Conservation (phyloP, 441 rosid genomes). For the Sinapis alba region DNA sequence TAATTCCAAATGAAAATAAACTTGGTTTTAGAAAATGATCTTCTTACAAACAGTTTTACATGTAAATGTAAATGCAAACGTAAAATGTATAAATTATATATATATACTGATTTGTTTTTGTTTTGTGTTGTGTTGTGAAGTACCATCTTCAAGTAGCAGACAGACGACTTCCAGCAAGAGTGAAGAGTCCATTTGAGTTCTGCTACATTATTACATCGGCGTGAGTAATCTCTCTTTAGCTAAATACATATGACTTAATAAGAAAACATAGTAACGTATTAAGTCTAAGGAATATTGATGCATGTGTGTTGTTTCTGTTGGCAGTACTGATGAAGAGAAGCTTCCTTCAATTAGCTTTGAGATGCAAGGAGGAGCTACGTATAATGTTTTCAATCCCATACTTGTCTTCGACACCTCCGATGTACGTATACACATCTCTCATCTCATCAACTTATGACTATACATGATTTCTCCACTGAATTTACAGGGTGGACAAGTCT, state of each 20-base stretch:
- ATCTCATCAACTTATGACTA: not conserved
- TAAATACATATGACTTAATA: not conserved
- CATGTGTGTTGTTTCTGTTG: constrained; percentile 12
- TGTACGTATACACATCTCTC: constrained; percentile 27
- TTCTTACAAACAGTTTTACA: not conserved
- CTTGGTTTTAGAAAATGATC: not conserved
- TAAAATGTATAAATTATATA: not conserved
- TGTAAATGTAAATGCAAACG: not conserved
- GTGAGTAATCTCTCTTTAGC: not conserved
- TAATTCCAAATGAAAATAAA: not conserved
- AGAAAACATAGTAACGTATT: constrained; percentile 1
- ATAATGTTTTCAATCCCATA: constrained; percentile 32
- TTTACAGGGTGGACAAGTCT: constrained; percentile 49
- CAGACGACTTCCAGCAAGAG: constrained; percentile 40
- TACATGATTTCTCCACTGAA: constrained; percentile 1
- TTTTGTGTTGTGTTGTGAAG: constrained; percentile 46
- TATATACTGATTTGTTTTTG: not conserved
- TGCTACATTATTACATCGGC: constrained; percentile 53
- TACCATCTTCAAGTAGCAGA: constrained; percentile 52
- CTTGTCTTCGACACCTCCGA: constrained; percentile 26
- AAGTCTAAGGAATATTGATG: constrained; percentile 1
- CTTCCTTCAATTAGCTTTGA: constrained; percentile 35
- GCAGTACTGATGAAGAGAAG: constrained; percentile 59
- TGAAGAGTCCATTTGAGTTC: constrained; percentile 64
- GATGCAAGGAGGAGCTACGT: constrained; percentile 37